Evolutionary conservation across 129 eudicot species (phyloP), one percentile per base, ranked within the genome.

Genomic region (Artemisia tridentata): DNA sequence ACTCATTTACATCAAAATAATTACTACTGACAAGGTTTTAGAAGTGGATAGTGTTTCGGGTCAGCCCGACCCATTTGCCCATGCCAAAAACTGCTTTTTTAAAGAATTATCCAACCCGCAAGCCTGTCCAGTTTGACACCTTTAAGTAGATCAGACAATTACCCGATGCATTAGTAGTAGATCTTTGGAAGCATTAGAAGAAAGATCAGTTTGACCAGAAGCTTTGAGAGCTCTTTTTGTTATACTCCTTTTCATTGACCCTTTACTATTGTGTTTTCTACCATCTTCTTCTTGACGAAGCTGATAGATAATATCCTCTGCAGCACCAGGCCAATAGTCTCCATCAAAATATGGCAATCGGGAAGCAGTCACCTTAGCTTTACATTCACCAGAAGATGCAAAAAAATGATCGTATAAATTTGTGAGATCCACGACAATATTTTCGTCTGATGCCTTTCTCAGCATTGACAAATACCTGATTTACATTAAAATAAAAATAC

Each of bases 251-350:
- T 90, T 90, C 16, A 72, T 78, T 18, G 80, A 51, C 54, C 99
- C 99, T 81, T 90, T 90, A 84, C 85, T 86, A 70, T 78, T 74
- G 38, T 55, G 88, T 72, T 95, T 95, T 72, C 88, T 88, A 46
- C 91, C 97, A 57, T 90, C 96, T 56, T 90, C 97, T 76, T 90
- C 99, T 80, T 90, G 96, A 19, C 84, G 88, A 65, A 95, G 80
- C 79, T 88, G 91, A 77, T 73, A 70, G 64, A 95, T 84, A 50
- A 90, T 88, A 75, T 95, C 99, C 86, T 95, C 99, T 0, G 99
- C 99, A 64, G 99, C 99, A 55, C 97, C 99, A 51, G 99, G 99
- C 97, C 97, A 95, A 79, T 90, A 95, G 65, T 95, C 99, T 43
- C 99, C 99, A 76, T 95, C 99, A 76, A 95, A 95, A 76, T 95